A percentile compares a stretch with the other conserved stretches of the same genome.
Evolutionary conservation across 371 early-diverging fungal genomes (phyloP).

Genomic region (Apophysomyces sp.): DNA sequence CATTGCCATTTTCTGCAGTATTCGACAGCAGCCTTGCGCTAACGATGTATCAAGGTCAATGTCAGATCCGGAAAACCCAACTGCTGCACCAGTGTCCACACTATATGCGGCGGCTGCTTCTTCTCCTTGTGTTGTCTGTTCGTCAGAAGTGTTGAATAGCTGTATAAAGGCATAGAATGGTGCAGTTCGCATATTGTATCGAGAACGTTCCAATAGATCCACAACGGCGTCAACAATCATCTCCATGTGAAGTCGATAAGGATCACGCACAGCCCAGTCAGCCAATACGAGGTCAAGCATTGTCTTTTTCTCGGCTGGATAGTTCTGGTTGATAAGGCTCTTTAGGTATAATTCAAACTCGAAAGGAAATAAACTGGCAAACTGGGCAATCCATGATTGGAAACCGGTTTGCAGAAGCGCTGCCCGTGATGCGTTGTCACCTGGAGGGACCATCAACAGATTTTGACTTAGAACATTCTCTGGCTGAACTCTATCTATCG

Average conservation of each 20-base stretch:
- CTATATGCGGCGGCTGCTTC: too few species aligned
- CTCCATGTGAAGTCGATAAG: constrained; percentile 17
- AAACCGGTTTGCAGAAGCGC: constrained; percentile 9
- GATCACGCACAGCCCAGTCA: constrained; percentile 32
- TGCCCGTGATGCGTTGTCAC: constrained; percentile 15
- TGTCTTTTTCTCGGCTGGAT: constrained; percentile 31
- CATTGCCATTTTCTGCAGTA: constrained; percentile 20
- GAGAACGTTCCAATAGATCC: constrained; percentile 3
- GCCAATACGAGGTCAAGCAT: constrained; percentile 33
- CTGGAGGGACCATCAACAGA: neutral
- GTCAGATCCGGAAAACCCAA: constrained; percentile 19
- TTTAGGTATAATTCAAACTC: constrained; percentile 26
- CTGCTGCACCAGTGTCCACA: constrained; percentile 29
- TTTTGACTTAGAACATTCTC: neutral
- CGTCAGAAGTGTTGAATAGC: constrained; percentile 20
- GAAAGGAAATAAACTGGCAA: constrained; percentile 3
- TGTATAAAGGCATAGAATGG: constrained; percentile 41
- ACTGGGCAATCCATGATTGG: constrained; percentile 7
- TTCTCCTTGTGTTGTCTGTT: constrained; percentile 6
- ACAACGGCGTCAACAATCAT: constrained; percentile 23
- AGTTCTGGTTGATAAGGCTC: constrained; percentile 16
- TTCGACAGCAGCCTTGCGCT: constrained; percentile 18
- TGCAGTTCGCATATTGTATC: constrained; percentile 26
- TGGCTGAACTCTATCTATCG: neutral
- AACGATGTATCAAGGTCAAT: neutral